Conservation (phyloP, 768 basidiomycete genomes). For the Terana coerulea region DNA sequence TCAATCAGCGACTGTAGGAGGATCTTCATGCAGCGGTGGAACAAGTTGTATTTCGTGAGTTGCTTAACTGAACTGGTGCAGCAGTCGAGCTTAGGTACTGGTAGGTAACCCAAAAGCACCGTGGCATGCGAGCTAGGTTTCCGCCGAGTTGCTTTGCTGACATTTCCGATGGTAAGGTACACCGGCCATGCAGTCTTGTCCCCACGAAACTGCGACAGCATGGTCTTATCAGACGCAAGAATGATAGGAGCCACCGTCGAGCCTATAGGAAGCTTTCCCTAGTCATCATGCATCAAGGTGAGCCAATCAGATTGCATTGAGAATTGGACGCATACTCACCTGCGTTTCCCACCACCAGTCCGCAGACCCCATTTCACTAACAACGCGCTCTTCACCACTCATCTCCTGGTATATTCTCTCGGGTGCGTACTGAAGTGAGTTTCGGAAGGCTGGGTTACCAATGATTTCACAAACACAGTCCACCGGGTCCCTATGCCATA, state of each 20-base stretch:
- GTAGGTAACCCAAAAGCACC: conserved; percentile 26
- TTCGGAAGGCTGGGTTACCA: conserved; percentile 28
- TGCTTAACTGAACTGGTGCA: too few species aligned
- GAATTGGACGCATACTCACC: conserved; percentile 27
- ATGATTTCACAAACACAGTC: conserved; percentile 33
- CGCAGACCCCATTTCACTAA: conserved; percentile 39
- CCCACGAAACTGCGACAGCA: conserved; percentile 19
- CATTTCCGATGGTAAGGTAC: conserved; percentile 29
- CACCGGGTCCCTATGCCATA: conserved; percentile 30
- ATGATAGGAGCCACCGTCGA: conserved; percentile 27
- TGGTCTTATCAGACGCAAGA: conserved; percentile 28
- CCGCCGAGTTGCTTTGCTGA: conserved; percentile 17
- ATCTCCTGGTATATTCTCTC: conserved; percentile 31
- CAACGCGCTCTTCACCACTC: conserved; percentile 23
- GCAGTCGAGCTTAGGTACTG: conserved; percentile 26
- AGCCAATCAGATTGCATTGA: conserved; percentile 7
- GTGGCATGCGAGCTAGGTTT: conserved; percentile 13
- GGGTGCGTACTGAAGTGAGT: conserved; percentile 28
- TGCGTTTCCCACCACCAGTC: conserved; percentile 50
- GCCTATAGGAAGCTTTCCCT: conserved; percentile 18
- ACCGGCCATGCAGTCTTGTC: conserved; percentile 29
- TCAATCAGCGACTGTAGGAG: conserved; percentile 17
- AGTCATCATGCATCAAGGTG: neutral
- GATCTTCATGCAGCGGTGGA: conserved; percentile 19
- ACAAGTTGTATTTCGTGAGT: too few species aligned